Evolutionary conservation across 2,329 filamentous ascomycete species (phyloP).

Genomic region (Metarhizium anisopliae): DNA sequence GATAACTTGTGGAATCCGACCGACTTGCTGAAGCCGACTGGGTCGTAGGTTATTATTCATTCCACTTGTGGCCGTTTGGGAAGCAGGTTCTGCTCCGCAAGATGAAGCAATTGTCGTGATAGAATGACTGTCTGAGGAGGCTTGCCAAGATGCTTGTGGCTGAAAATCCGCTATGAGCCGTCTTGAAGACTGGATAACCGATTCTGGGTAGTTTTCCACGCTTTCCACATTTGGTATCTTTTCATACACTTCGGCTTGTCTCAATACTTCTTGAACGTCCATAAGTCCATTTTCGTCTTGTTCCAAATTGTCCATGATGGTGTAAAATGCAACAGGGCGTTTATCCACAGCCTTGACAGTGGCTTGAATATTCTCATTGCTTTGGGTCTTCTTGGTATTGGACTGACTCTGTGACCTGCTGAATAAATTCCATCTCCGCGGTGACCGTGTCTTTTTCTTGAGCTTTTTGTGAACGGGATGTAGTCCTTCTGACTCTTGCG

Average conservation of each 20-base stretch:
- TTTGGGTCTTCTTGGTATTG: slow-evolving; percentile 25
- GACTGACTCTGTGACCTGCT: slow-evolving; percentile 42
- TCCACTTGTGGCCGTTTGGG: slow-evolving; percentile 6
- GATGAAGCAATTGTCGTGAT: slow-evolving; percentile 1
- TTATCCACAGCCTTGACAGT: slow-evolving; percentile 39
- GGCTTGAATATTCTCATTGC: slow-evolving; percentile 31
- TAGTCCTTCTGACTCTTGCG: slow-evolving; percentile 19
- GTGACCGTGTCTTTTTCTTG: slow-evolving; percentile 44
- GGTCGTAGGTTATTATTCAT: slow-evolving; percentile 10
- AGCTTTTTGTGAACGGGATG: slow-evolving; percentile 40
- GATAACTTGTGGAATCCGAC: slow-evolving; percentile 76
- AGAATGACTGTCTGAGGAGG: not conserved
- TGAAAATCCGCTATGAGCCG: not conserved
- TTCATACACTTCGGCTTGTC: slow-evolving; percentile 35
- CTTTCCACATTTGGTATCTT: slow-evolving; percentile 11
- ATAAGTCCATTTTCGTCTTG: slow-evolving; percentile 36
- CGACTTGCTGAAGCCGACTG: slow-evolving; percentile 69
- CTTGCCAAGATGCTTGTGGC: not conserved
- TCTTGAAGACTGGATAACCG: not conserved
- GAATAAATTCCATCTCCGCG: slow-evolving; percentile 57
- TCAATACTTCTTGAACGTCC: slow-evolving; percentile 36
- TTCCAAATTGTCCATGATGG: slow-evolving; percentile 52
- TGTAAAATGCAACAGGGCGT: slow-evolving; percentile 50
- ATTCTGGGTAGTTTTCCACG: not conserved
- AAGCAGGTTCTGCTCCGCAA: not conserved